Percentiles rank a stretch among this genome's conserved stretches.
phyloP scores from a whole-genome alignment of 2,329 filamentous ascomycete genomes.

The Penicillium sp. region DNA sequence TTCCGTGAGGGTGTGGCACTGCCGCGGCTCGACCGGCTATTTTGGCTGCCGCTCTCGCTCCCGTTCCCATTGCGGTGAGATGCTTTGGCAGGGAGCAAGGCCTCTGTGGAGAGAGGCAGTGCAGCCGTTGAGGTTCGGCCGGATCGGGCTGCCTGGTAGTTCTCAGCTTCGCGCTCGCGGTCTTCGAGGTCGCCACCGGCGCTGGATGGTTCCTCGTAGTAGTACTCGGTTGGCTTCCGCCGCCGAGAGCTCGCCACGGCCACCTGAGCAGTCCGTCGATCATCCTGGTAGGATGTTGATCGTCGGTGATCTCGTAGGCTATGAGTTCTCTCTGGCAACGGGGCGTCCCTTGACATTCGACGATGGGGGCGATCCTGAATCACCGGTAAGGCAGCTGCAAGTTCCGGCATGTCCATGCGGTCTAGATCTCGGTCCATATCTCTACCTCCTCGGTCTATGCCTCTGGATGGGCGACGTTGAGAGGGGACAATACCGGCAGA shows the following conservation, averaged over 20 bases:
- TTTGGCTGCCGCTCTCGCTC: slow-evolving; percentile 43
- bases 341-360: slow-evolving; percentile 31
- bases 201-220: slow-evolving; percentile 22
- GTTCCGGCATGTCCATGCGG: slow-evolving; percentile 32
- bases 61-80: slow-evolving; percentile 29
- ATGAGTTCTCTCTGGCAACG: slow-evolving; percentile 35
- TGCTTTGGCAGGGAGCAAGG: slow-evolving; percentile 33
- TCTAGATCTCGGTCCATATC: neutral
- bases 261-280: slow-evolving; percentile 30
- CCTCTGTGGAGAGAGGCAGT: slow-evolving; percentile 36
- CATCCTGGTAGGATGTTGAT: slow-evolving; percentile 34
- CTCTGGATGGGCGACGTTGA: slow-evolving; percentile 31
- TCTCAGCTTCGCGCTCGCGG: slow-evolving; percentile 38
- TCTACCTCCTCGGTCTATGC: slow-evolving; percentile 23
- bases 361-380: slow-evolving; percentile 34
- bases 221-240: slow-evolving; percentile 33
- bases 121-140: slow-evolving; percentile 21
- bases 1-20: slow-evolving; percentile 35
- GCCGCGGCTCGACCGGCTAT: slow-evolving; percentile 41
- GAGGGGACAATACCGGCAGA: slow-evolving; percentile 21
- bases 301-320: slow-evolving; percentile 32
- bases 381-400: slow-evolving; percentile 33
- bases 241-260: slow-evolving; percentile 37
- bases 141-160: slow-evolving; percentile 40
- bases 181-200: slow-evolving; percentile 34